These are phyloP conservation scores for Diospyros lotus DNA, from an alignment of 148 eudicot genomes.

Conservation along the genomic window DNA sequence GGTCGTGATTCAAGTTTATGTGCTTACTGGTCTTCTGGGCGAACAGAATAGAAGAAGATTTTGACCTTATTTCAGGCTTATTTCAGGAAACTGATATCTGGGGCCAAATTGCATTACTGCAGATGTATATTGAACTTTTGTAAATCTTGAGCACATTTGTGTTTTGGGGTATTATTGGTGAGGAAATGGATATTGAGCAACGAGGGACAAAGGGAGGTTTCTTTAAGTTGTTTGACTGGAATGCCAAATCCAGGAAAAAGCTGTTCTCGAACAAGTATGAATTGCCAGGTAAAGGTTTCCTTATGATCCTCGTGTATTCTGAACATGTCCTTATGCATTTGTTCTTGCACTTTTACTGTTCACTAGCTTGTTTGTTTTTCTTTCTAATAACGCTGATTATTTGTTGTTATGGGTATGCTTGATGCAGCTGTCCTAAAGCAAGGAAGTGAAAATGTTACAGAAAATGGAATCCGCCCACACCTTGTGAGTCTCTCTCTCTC, in stretches of 20 bases:
- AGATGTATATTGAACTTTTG: constrained; percentile 14
- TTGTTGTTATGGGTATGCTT: constrained; percentile 1
- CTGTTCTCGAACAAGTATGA: constrained; percentile 74
- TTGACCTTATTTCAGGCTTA: no score
- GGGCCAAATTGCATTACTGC: no score
- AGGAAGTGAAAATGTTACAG: constrained; percentile 47
- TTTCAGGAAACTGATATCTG: no score
- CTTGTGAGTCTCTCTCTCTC: constrained; percentile 40
- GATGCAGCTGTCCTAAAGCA: constrained; percentile 49
- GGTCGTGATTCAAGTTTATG: no score
- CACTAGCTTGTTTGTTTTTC: not conserved
- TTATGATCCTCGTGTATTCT: not conserved
- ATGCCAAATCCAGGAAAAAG: constrained; percentile 81
- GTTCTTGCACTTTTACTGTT: not conserved
- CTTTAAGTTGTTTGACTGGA: constrained; percentile 92
- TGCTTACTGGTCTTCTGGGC: no score
- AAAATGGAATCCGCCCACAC: constrained; percentile 34
- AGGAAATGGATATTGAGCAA: constrained; percentile 71
- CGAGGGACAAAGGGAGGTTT: constrained; percentile 71
- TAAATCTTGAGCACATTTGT: constrained; percentile 12
- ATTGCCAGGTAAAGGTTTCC: constrained; percentile 35
- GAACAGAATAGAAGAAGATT: no score
- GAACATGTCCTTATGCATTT: not conserved
- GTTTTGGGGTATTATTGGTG: constrained; percentile 14
- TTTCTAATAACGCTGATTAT: not conserved